phyloP scores from a whole-genome alignment of 257 asterid genomes.

The Solanum clarkiae region DNA sequence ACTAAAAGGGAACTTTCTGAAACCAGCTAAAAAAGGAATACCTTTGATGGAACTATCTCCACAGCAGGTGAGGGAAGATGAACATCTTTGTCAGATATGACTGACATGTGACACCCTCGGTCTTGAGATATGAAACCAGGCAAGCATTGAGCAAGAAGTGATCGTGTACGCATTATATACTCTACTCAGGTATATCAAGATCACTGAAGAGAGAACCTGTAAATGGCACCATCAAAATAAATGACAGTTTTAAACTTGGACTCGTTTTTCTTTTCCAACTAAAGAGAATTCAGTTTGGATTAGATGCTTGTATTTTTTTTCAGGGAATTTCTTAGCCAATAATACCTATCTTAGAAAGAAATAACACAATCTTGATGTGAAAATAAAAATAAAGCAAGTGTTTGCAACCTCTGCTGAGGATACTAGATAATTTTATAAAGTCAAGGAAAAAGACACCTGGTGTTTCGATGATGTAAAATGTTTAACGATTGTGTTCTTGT shows the following conservation, averaged over 20 bases:
- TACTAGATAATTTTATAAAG: not conserved
- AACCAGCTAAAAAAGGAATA: not conserved
- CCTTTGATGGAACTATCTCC: constrained; percentile 28
- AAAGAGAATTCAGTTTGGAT: not conserved
- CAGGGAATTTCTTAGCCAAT: not conserved
- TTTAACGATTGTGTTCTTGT: not conserved
- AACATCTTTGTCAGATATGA: constrained; percentile 13
- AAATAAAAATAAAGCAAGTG: not conserved
- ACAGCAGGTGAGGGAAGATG: constrained; percentile 27
- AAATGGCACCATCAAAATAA: not conserved
- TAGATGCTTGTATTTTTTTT: not conserved
- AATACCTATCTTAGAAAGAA: not conserved
- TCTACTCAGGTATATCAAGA: not conserved
- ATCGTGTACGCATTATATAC: constrained; percentile 16
- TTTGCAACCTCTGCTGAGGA: not conserved
- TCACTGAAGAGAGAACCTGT: not conserved
- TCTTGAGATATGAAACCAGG: constrained; percentile 21
- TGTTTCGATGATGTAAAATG: not conserved
- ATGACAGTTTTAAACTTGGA: not conserved
- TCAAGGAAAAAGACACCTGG: not conserved
- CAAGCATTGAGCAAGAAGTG: constrained; percentile 27
- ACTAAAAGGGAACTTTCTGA: not conserved
- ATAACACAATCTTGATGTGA: not conserved
- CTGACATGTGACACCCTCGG: constrained; percentile 11
- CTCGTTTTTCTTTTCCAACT: not conserved